Percentiles rank a stretch among this genome's conserved stretches.
phyloP scores from a whole-genome alignment of 2,329 filamentous ascomycete species.

The Monilinia aucupariae region DNA sequence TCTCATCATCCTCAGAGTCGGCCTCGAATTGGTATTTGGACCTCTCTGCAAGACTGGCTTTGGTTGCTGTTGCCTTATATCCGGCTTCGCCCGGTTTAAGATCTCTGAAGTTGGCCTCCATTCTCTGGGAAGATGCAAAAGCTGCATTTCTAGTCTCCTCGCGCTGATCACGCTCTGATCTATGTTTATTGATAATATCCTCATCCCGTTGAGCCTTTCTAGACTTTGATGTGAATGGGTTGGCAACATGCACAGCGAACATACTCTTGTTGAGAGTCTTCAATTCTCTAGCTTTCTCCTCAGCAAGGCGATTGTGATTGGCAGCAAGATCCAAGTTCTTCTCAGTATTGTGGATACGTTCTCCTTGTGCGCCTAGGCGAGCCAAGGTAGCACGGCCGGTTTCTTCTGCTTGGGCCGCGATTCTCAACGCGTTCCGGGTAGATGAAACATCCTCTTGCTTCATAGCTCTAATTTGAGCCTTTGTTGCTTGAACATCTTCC shows the following conservation, averaged over 20 bases:
- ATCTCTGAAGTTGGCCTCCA: constrained; percentile 47
- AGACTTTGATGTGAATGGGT: constrained; percentile 68
- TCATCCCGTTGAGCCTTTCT: constrained; percentile 61
- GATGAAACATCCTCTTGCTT: constrained; percentile 73
- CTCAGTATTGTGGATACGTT: constrained; percentile 76
- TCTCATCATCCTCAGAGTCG: constrained; percentile 40
- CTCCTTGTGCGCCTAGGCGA: constrained; percentile 70
- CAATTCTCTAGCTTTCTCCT: constrained; percentile 75
- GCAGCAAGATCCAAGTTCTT: constrained; percentile 73
- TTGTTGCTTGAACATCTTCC: constrained; percentile 65
- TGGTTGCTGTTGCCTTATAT: constrained; percentile 28
- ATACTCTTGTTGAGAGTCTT: constrained; percentile 84
- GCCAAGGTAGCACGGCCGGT: constrained; percentile 67
- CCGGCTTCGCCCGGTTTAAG: constrained; percentile 36
- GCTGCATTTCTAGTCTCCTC: constrained; percentile 56
- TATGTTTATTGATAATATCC: constrained; percentile 63
- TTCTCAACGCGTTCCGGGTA: constrained; percentile 62
- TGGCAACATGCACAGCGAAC: constrained; percentile 77
- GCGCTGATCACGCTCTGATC: constrained; percentile 58
- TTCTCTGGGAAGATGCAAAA: constrained; percentile 47
- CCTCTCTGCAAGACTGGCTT: constrained; percentile 50
- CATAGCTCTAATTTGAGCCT: constrained; percentile 67
- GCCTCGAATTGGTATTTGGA: constrained; percentile 73
- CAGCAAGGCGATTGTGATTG: constrained; percentile 69
- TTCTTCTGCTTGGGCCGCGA: constrained; percentile 64